These are phyloP conservation scores for Naegleria lovaniensis DNA, from an alignment of 208 protist genomes.

Conservation along the genomic window DNA sequence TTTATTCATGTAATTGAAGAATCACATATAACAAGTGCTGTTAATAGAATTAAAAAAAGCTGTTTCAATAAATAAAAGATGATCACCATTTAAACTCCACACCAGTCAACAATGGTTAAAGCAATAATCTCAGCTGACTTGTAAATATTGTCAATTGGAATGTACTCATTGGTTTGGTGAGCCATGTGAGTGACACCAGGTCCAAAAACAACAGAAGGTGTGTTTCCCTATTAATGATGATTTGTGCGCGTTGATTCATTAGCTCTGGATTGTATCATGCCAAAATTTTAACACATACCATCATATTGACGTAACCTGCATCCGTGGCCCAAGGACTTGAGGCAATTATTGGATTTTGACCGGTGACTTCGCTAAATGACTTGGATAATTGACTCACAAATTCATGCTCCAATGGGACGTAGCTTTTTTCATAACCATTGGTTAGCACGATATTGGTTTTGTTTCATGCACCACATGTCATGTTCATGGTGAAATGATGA, in stretches of 20 bases:
- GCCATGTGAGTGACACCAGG: constrained; percentile 10
- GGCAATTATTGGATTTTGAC: not conserved
- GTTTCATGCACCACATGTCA: not conserved
- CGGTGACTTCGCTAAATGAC: not conserved
- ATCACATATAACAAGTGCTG: too few species aligned
- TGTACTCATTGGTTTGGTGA: constrained; percentile 11
- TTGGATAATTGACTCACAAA: not conserved
- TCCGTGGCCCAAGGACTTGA: constrained; percentile 28
- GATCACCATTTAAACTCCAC: not conserved
- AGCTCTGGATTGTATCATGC: too few species aligned
- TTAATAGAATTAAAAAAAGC: too few species aligned
- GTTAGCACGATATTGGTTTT: too few species aligned
- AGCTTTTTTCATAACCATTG: too few species aligned
- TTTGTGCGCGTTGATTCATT: too few species aligned
- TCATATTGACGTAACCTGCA: not conserved
- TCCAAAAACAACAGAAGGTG: constrained; percentile 16
- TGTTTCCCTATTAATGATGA: too few species aligned
- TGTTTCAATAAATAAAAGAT: not conserved
- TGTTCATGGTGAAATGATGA: not conserved
- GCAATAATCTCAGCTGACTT: constrained; percentile 7
- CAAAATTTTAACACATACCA: too few species aligned
- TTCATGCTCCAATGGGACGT: not conserved
- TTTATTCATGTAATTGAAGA: too few species aligned
- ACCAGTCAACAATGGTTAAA: not conserved
- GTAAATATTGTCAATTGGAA: constrained; percentile 25